Evolutionary conservation across 805 yeast genomes (phyloP).

Genomic region (Spathaspora sp.): DNA sequence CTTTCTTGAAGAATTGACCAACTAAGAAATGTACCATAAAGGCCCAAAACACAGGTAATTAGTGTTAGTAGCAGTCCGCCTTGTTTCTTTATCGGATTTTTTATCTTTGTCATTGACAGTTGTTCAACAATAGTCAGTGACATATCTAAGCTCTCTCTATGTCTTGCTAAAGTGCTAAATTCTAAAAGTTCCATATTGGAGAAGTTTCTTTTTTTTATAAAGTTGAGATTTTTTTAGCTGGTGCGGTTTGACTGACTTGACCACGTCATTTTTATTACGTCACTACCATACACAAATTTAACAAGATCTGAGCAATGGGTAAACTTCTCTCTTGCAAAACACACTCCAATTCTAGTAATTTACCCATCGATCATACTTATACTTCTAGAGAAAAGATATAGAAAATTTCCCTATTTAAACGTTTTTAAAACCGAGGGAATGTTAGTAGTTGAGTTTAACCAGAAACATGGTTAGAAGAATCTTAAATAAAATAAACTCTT

Average conservation of each 20-base stretch:
- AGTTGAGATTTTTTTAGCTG: background rate
- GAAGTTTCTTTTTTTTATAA: background rate
- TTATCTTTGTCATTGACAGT: background rate
- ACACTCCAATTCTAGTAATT: too few relatives aligned
- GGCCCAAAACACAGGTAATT: conserved; percentile 49
- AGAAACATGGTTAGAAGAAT: too few relatives aligned
- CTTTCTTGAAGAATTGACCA: conserved; percentile 95
- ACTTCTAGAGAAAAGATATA: too few relatives aligned
- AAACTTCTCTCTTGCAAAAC: too few relatives aligned
- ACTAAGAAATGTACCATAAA: conserved; percentile 79
- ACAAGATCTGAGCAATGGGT: too few relatives aligned
- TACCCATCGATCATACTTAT: too few relatives aligned
- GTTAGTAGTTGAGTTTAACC: too few relatives aligned
- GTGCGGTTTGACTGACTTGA: background rate
- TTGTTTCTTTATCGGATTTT: conserved; percentile 1
- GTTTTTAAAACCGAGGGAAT: too few relatives aligned
- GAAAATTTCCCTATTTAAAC: too few relatives aligned
- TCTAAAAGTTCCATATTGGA: background rate
- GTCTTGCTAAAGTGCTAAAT: background rate
- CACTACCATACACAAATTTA: background rate
- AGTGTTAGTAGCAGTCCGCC: conserved; percentile 22
- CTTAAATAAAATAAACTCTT: too few relatives aligned
- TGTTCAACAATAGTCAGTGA: background rate
- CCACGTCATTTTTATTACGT: background rate
- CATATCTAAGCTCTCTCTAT: background rate